phyloP scores from a whole-genome alignment of 2,329 filamentous ascomycete species.

The Aspergillus ochraceoroseus region DNA sequence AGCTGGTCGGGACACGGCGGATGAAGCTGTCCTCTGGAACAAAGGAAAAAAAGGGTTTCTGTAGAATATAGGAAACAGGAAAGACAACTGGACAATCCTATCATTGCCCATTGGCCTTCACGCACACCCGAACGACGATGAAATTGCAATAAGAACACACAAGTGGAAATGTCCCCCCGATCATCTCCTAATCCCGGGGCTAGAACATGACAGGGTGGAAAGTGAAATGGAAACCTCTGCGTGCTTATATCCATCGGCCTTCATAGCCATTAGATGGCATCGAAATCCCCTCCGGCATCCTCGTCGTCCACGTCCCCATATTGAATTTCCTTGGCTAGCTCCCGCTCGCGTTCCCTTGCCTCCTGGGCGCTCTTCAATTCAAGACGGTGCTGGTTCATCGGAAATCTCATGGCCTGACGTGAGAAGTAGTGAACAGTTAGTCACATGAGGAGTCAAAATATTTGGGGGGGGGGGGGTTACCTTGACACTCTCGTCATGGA shows the following conservation, averaged over 20 bases:
- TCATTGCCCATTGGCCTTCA: slow-evolving; percentile 26
- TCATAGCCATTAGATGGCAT: slow-evolving; percentile 67
- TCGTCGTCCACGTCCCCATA: slow-evolving; percentile 96
- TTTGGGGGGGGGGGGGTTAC: slow-evolving; percentile 47
- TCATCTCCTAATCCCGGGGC: slow-evolving; percentile 6
- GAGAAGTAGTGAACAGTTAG: slow-evolving; percentile 1
- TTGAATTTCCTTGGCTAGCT: slow-evolving; percentile 98
- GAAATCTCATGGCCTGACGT: slow-evolving; percentile 87
- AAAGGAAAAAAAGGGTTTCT: slow-evolving; percentile 22
- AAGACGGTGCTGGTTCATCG: slow-evolving; percentile 97
- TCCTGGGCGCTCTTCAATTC: slow-evolving; percentile 98
- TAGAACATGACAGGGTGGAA: slow-evolving; percentile 17
- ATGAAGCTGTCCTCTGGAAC: slow-evolving; percentile 13
- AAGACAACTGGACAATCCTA: slow-evolving; percentile 25
- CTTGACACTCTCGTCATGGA: slow-evolving; percentile 98
- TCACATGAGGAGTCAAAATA: not conserved
- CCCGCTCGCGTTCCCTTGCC: slow-evolving; percentile 90
- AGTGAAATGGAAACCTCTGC: slow-evolving; percentile 17
- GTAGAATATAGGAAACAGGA: slow-evolving; percentile 26
- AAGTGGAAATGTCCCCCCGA: slow-evolving; percentile 23
- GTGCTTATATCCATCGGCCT: slow-evolving; percentile 21
- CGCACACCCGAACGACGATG: slow-evolving; percentile 26
- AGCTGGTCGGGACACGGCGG: slow-evolving; percentile 13
- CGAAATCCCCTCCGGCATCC: slow-evolving; percentile 91
- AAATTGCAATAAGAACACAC: slow-evolving; percentile 30